A percentile compares a stretch with the other conserved stretches of the same genome.
Conservation (phyloP, 2,329 filamentous ascomycete genomes). For the Podosphaera fusca region DNA sequence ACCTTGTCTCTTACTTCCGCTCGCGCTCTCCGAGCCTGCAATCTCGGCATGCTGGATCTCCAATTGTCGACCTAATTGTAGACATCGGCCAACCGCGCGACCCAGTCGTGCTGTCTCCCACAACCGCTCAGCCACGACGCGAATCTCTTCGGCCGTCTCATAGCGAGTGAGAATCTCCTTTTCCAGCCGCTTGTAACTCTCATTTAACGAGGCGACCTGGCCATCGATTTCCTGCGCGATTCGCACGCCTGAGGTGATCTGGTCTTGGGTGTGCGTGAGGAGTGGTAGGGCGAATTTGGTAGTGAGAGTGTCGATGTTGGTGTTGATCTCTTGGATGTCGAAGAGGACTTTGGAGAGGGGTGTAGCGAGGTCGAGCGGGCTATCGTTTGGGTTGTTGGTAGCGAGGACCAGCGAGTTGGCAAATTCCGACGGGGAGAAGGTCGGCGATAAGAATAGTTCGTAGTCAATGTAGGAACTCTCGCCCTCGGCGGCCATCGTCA, state of each 20-base stretch:
- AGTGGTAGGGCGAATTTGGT: conserved; percentile 65
- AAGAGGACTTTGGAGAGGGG: conserved; percentile 85
- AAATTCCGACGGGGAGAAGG: conserved; percentile 61
- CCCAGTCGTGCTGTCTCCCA: conserved; percentile 61
- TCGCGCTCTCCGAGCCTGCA: conserved; percentile 14
- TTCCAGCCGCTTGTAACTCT: conserved; percentile 68
- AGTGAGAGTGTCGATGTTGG: conserved; percentile 75
- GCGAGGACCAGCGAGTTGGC: conserved; percentile 72
- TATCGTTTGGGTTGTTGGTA: conserved; percentile 82
- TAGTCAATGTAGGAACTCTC: conserved; percentile 85
- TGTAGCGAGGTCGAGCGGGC: conserved; percentile 77
- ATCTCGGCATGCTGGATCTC: conserved; percentile 66
- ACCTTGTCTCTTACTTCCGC: conserved; percentile 16
- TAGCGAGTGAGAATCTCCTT: conserved; percentile 71
- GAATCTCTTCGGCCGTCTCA: conserved; percentile 64
- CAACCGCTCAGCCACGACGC: conserved; percentile 51
- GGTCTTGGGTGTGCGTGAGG: conserved; percentile 51
- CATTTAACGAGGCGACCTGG: conserved; percentile 58
- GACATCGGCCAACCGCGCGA: conserved; percentile 50
- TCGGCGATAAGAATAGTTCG: conserved; percentile 64
- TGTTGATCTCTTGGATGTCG: conserved; percentile 91
- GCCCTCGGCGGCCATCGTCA: conserved; percentile 14
- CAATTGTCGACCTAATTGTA: conserved; percentile 65
- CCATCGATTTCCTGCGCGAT: conserved; percentile 57
- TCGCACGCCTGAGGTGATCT: conserved; percentile 46